Percentiles rank a stretch among this genome's conserved stretches.
These are phyloP conservation scores for Plantago major DNA, from an alignment of 257 asterid genomes.

Conservation along the genomic window DNA sequence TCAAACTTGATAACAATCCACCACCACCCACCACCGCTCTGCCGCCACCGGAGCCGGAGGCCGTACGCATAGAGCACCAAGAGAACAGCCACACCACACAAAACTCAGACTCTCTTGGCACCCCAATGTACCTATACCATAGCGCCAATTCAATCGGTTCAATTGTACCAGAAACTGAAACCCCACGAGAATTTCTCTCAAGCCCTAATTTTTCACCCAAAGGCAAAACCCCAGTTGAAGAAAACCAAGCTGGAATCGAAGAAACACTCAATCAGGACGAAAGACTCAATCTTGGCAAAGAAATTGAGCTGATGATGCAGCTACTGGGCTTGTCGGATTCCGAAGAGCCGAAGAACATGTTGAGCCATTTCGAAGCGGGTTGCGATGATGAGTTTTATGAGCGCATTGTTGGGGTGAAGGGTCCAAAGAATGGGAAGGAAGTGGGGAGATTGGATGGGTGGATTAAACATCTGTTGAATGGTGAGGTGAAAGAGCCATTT, in stretches of 20 bases:
- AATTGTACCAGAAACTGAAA: constrained; percentile 43
- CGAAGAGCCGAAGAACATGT: constrained; percentile 14
- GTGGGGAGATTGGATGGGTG: constrained; percentile 45
- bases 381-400: constrained; percentile 47
- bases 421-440: constrained; percentile 49
- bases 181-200: constrained; percentile 41
- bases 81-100: constrained; percentile 17
- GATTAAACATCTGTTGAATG: constrained; percentile 42
- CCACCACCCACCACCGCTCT: constrained; percentile 12
- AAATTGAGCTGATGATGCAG: constrained; percentile 43
- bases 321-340: constrained; percentile 34
- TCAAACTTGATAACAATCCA: constrained; percentile 35
- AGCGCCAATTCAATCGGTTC: constrained; percentile 23
- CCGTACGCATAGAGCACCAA: not conserved
- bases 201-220: constrained; percentile 30
- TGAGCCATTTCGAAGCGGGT: constrained; percentile 17
- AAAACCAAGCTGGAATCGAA: constrained; percentile 7
- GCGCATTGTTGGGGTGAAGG: constrained; percentile 49
- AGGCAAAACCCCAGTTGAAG: constrained; percentile 20
- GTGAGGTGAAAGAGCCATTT: constrained; percentile 44
- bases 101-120: constrained; percentile 33
- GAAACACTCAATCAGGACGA: constrained; percentile 16
- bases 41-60: constrained; percentile 5
- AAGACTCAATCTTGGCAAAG: constrained; percentile 30
- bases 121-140: constrained; percentile 44